These are phyloP conservation scores for Oenanthe javanica DNA, from an alignment of 140 eudicot genomes.

Conservation along the genomic window DNA sequence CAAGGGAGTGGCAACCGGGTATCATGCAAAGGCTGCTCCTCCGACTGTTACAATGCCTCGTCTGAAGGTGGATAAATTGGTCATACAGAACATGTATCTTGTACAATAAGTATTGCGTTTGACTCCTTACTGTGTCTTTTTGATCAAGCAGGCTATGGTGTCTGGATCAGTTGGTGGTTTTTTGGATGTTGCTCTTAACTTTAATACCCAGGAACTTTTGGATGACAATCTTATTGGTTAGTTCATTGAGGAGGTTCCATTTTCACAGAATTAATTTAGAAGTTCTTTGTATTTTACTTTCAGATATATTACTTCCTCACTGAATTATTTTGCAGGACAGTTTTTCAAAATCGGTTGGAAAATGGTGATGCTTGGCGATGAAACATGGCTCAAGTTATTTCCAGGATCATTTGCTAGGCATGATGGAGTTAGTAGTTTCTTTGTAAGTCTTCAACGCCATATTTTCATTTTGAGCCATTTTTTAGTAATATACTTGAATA, in stretches of 20 bases:
- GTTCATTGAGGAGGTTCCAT: conserved; percentile 8
- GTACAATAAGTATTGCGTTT: background rate
- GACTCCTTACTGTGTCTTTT: conserved; percentile 9
- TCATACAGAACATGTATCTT: background rate
- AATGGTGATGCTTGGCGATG: conserved; percentile 96
- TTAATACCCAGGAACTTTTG: conserved; percentile 76
- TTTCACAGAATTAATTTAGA: background rate
- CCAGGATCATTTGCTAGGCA: conserved; percentile 69
- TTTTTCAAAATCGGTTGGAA: conserved; percentile 78
- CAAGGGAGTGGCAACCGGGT: conserved; percentile 53
- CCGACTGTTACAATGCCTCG: conserved; percentile 98
- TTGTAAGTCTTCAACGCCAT: conserved; percentile 45
- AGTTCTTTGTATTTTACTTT: conserved; percentile 7
- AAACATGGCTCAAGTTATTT: conserved; percentile 93
- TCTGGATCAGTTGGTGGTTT: conserved; percentile 86
- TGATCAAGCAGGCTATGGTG: conserved; percentile 66
- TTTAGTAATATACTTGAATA: background rate
- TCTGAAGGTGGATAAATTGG: conserved; percentile 48
- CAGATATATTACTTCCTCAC: conserved; percentile 9
- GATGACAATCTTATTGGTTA: conserved; percentile 84
- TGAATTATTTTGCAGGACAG: conserved; percentile 47
- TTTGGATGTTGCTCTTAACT: conserved; percentile 80
- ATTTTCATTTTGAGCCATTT: background rate
- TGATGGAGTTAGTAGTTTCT: conserved; percentile 95
- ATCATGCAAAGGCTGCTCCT: conserved; percentile 94